phyloP scores from a whole-genome alignment of 139 green algal species.

The Closterium sp. region DNA sequence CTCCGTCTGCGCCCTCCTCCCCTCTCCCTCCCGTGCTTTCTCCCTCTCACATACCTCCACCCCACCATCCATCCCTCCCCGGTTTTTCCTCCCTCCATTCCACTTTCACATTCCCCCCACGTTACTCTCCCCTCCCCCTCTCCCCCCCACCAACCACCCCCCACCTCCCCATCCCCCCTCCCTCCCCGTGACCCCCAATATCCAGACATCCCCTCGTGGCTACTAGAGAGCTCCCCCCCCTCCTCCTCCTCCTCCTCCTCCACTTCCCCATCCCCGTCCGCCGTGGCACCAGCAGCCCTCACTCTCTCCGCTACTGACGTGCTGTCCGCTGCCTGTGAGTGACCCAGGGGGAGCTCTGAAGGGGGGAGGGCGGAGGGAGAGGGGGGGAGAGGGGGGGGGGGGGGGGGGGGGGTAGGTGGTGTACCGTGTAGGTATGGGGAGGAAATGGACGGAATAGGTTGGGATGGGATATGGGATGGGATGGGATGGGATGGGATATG shows the following conservation, averaged over 20 bases:
- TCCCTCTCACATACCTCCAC: not conserved
- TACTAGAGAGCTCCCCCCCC: not conserved
- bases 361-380: not conserved
- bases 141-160: not conserved
- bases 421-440: too few relatives aligned
- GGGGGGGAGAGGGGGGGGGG: too few relatives aligned
- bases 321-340: not conserved
- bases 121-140: not conserved
- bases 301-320: not conserved
- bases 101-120: not conserved
- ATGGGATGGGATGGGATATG: not conserved
- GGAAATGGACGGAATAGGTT: too few relatives aligned
- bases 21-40: not conserved
- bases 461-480: too few relatives aligned
- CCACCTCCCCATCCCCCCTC: not conserved
- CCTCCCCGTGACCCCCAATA: not conserved
- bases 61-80: not conserved
- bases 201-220: not conserved
- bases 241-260: not conserved
- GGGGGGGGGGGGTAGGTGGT: too few relatives aligned
- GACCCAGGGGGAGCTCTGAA: not conserved
- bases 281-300: not conserved
- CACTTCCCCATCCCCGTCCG: not conserved
- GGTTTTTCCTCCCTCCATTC: not conserved
- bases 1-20: too few relatives aligned